Base-by-base conservation (phyloP, 2,329 filamentous ascomycete species). In the Neonectria punicea region DNA sequence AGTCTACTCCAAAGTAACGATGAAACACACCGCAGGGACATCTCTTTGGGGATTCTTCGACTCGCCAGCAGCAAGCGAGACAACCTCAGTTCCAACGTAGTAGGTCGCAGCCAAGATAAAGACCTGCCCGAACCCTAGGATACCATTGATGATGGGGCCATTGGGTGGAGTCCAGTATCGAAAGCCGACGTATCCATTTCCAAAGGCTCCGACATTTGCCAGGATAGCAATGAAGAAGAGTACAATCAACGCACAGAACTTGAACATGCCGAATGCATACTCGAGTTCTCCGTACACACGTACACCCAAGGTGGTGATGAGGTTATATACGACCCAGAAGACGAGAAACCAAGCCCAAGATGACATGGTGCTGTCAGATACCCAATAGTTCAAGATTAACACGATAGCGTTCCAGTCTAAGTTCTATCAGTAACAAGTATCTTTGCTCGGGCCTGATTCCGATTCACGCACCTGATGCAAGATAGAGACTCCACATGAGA, bases 401-500 rank as follows among this genome's bases (percentile, higher is more conserved):
- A 57, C 41, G 8, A 41, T 41, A 32, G 39, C 53, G 14, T 47
- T 57, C 41, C 41, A 47, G 9, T 57, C 53, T 57, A 22, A 25
- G 34, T 43, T 36, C 3, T 20, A 18, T 51, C 16, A 51, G 51
- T 16, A 18, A 41, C 4, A 14, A 7, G 5, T 7, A 20, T 36
- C 53, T 14, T 47, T 16, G 30, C 11, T n/a, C 3, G 2, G 20
- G 2, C n/a, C 11, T 30, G 6, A 32, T 18, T 22, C 8, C 20
- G 39, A 14, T 46, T 20, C 28, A 14, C 36, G 16, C 22, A 57
- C 53, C 53, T 28, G 36, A 44, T 28, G 39, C 53, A 5, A 57
- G 41, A 22, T 44, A 57, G 5, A 57, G n/a, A 47, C 53, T 57
- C 53, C 53, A 57, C 53, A 57, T 57, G 20, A 57, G 25, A 32